Evolutionary conservation across 1,284 basidiomycete genomes (phyloP).

Genomic region (Marasmius oreades): DNA sequence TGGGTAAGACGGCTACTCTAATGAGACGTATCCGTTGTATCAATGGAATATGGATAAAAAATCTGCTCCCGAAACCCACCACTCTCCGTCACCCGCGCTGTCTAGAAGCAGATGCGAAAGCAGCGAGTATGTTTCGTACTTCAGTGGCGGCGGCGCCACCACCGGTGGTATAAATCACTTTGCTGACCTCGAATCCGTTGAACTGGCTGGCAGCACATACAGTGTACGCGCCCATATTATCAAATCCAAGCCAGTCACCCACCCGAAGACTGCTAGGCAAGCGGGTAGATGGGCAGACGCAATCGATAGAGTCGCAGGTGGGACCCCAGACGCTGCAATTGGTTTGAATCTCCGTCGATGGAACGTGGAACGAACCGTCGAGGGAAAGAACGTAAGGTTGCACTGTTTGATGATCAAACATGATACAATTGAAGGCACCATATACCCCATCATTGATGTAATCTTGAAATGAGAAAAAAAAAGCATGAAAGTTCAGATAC

Average conservation of each 20-base stretch:
- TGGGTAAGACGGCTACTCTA: too few species aligned
- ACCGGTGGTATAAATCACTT: conserved; percentile 61
- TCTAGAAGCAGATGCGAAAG: conserved; percentile 4
- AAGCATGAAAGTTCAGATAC: conserved; percentile 12
- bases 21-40: too few species aligned
- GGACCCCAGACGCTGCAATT: conserved; percentile 55
- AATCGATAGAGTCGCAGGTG: conserved; percentile 92
- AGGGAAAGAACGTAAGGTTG: conserved; percentile 76
- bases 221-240: conserved; percentile 93
- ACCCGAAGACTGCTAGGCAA: conserved; percentile 68
- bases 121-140: conserved; percentile 3
- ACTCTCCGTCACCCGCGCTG: not conserved
- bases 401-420: conserved; percentile 90
- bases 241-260: conserved; percentile 91
- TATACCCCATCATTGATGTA: conserved; percentile 99
- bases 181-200: conserved; percentile 76
- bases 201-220: conserved; percentile 88
- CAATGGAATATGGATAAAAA: too few species aligned
- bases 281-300: conserved; percentile 59
- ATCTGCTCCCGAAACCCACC: not conserved
- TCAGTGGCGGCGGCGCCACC: conserved; percentile 17
- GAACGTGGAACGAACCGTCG: conserved; percentile 38
- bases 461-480: conserved; percentile 45
- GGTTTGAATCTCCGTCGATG: conserved; percentile 33
- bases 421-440: conserved; percentile 96